Evolutionary conservation across 345 rosid genomes (phyloP).

Genomic region (Cardamine resedifolia): DNA sequence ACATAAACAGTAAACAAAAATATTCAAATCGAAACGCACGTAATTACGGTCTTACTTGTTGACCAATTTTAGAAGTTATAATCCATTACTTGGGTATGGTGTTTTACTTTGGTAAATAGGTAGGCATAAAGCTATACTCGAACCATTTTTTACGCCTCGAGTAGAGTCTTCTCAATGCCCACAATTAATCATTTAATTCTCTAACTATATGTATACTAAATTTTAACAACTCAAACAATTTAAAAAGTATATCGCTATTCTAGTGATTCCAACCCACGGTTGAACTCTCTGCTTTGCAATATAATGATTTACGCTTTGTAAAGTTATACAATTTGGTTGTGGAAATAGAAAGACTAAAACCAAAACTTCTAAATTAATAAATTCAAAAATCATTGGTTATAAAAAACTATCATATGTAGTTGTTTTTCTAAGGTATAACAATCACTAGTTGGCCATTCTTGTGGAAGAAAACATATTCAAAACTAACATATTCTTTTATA

Average conservation of each 20-base stretch:
- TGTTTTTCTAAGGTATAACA: neutral
- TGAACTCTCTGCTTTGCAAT: neutral
- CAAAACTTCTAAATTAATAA: neutral
- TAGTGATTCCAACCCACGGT: neutral
- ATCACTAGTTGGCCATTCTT: neutral
- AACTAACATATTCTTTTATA: neutral
- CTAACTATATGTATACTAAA: neutral
- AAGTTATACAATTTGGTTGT: neutral
- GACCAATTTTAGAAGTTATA: slow-evolving; percentile 22
- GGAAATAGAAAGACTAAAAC: neutral
- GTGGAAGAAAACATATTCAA: neutral
- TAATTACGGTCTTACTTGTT: slow-evolving; percentile 27
- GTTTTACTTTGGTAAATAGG: slow-evolving; percentile 30
- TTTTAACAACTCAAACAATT: neutral
- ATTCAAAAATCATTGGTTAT: neutral
- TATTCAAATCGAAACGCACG: slow-evolving; percentile 27
- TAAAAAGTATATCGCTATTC: neutral
- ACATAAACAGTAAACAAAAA: slow-evolving; percentile 1
- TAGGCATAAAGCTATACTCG: slow-evolving; percentile 2
- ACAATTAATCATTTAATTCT: neutral
- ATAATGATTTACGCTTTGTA: neutral
- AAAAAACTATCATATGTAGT: neutral
- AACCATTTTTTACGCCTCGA: slow-evolving; percentile 6
- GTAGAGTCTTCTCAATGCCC: neutral
- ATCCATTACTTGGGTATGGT: slow-evolving; percentile 22